phyloP scores from a whole-genome alignment of 2,329 filamentous ascomycete species.

The Biscogniauxia sp. region DNA sequence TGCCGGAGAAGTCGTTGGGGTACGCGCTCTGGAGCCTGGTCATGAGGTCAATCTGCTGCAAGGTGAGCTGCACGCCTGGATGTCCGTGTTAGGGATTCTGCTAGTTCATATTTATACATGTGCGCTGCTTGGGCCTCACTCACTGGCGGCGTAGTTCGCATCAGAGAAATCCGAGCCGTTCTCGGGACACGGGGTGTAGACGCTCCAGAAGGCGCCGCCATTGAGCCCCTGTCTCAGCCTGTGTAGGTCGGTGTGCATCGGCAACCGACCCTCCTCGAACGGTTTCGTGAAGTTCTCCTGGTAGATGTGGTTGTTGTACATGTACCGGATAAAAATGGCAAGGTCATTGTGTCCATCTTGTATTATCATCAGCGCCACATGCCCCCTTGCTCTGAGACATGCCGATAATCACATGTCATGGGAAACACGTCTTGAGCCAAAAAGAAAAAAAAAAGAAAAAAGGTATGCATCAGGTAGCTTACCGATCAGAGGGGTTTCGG shows the following conservation, averaged over 20 bases:
- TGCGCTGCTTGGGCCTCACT: constrained; percentile 22
- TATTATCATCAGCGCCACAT: background rate
- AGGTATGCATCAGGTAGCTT: constrained; percentile 5
- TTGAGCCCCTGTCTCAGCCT: constrained; percentile 68
- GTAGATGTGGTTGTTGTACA: constrained; percentile 78
- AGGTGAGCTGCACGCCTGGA: constrained; percentile 61
- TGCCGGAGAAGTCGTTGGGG: constrained; percentile 59
- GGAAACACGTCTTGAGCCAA: no score
- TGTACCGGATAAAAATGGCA: constrained; percentile 65
- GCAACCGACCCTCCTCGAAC: constrained; percentile 69
- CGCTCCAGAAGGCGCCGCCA: constrained; percentile 92
- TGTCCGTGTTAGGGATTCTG: constrained; percentile 45
- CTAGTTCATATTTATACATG: constrained; percentile 9
- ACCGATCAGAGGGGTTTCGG: constrained; percentile 50
- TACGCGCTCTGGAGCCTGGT: constrained; percentile 53
- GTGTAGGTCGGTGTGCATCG: constrained; percentile 74
- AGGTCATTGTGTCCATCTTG: constrained; percentile 90
- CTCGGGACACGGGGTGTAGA: constrained; percentile 73
- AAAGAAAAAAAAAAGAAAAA: no score
- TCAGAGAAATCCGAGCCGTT: constrained; percentile 73
- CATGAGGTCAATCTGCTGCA: constrained; percentile 65
- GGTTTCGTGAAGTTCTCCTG: constrained; percentile 66
- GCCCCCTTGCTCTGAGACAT: constrained; percentile 6
- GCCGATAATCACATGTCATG: background rate
- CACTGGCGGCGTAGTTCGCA: constrained; percentile 66